Base-by-base conservation (phyloP, 1,284 basidiomycete genomes). In the Nidula niveotomentosa region DNA sequence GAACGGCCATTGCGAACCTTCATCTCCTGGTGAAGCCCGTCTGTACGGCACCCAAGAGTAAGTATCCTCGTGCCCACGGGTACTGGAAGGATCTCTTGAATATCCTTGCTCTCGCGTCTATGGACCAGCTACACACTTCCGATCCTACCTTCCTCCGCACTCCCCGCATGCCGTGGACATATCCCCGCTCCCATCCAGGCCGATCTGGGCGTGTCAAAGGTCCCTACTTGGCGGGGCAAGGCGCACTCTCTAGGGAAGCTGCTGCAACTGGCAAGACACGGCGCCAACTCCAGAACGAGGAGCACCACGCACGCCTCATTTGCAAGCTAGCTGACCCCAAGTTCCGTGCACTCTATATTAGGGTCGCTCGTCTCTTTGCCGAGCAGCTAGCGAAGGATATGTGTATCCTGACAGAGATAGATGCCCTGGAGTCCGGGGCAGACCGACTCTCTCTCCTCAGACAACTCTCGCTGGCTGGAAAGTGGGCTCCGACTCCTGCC, bases 1-100 rank as follows among this genome's bases (percentile, higher is more conserved):
- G 83, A 7, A 88, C 85, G 0, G 85, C 84, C 8, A 81, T 86
- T 51, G 60, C 65, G 15, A 88, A 88, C 59, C 75, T 86, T 6
- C 72, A 63, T 17, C 68, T 70, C 53, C 72, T 86, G 15, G 77
- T 84, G 47, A 67, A 76, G 8, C 81, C 78, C 0, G 70, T 79
- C 13, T 83, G 81, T 61, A 58, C 61, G 5, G 64, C 65, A 36
- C 58, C 63, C n/a, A 65, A 67, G 53, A 65, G 62, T 36, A 65
- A 72, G 30, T 57, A 65, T 9, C 54, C 55, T 8, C 61, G 65
- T 6, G 59, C 80, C 2, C 85, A 88, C 54, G 86, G 86, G 0
- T 88, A 84, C 61, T 88, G 83, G 82, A 88, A 88, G 65, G 86
- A 88, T 58, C 71, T 88, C 18, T 75, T 87, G 47, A 85, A 87